These are phyloP conservation scores for Juncus inflexus DNA, from an alignment of 176 grass and related monocot species.

Conservation along the genomic window DNA sequence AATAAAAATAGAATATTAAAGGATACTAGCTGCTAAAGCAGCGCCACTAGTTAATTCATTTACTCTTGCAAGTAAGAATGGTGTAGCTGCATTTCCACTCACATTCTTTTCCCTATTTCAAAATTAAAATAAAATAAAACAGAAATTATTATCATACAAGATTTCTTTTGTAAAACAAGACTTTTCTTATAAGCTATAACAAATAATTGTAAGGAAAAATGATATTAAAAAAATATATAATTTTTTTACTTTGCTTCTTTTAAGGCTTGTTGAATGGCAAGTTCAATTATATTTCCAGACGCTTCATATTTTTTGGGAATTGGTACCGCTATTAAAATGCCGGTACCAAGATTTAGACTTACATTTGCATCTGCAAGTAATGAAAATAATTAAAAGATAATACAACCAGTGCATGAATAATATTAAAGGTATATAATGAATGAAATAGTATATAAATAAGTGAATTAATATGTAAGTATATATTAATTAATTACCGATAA, in stretches of 20 bases:
- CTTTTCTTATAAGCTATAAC: not conserved
- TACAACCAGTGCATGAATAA: too few relatives aligned
- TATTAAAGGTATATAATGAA: too few relatives aligned
- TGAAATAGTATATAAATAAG: not conserved
- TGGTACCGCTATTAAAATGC: constrained; percentile 80
- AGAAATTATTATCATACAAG: constrained; percentile 3
- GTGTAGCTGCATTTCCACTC: constrained; percentile 61
- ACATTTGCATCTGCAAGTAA: constrained; percentile 61
- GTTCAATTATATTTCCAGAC: constrained; percentile 77
- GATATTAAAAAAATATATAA: not conserved
- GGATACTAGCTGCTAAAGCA: constrained; percentile 84
- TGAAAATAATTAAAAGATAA: not conserved
- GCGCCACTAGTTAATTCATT: constrained; percentile 75
- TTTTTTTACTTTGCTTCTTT: constrained; percentile 70
- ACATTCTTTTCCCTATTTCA: constrained; percentile 58
- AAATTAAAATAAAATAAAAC: not conserved
- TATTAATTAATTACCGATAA: constrained; percentile 46
- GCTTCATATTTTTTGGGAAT: constrained; percentile 66
- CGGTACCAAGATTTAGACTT: constrained; percentile 61
- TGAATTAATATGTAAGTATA: too few relatives aligned
- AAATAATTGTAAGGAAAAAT: not conserved
- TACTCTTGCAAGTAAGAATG: constrained; percentile 81
- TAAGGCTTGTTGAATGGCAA: constrained; percentile 75
- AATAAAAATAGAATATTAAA: constrained; percentile 26
- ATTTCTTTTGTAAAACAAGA: not conserved